These are phyloP conservation scores for Kwoniella shandongensis DNA, from an alignment of 768 basidiomycete genomes.

Conservation along the genomic window DNA sequence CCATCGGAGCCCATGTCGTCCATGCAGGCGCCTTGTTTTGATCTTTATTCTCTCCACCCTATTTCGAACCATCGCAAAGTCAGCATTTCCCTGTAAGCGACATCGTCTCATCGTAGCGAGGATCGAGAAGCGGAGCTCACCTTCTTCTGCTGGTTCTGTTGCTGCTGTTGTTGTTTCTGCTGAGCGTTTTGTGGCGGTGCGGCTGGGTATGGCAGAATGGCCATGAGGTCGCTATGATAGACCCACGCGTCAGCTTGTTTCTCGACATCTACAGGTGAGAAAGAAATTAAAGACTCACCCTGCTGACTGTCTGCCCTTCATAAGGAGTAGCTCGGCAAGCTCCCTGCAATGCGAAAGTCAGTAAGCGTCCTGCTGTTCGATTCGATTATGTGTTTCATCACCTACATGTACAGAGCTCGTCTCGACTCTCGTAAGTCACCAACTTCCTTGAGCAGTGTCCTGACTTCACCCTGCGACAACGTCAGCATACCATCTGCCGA, in stretches of 20 bases:
- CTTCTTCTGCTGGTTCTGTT: conserved; percentile 29
- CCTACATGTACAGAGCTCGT: conserved; percentile 51
- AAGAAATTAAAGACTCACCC: conserved; percentile 33
- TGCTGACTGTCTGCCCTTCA: conserved; percentile 52
- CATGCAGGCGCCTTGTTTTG: conserved; percentile 30
- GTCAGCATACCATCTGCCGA: conserved; percentile 2
- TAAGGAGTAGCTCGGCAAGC: conserved; percentile 49
- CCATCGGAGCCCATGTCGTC: conserved; percentile 35
- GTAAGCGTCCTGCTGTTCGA: not conserved
- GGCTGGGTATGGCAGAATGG: conserved; percentile 45
- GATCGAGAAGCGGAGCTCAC: conserved; percentile 7
- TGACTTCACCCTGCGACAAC: conserved; percentile 45
- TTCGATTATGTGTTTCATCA: not conserved
- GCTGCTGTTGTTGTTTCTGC: conserved; percentile 23
- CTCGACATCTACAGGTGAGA: not conserved
- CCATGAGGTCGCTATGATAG: conserved; percentile 42
- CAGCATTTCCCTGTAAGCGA: not conserved
- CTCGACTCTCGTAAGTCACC: conserved; percentile 50
- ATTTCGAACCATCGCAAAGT: conserved; percentile 3
- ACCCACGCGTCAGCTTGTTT: too few species aligned
- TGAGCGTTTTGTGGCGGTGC: conserved; percentile 33
- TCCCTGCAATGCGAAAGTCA: conserved; percentile 31
- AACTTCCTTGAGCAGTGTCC: conserved; percentile 50
- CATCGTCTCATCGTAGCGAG: not conserved
- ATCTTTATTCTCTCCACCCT: conserved; percentile 8